Evolutionary conservation across 163 green algal genomes (phyloP), one percentile per base, ranked within the genome.

Genomic region (Chlamydomonas reinhardtii): DNA sequence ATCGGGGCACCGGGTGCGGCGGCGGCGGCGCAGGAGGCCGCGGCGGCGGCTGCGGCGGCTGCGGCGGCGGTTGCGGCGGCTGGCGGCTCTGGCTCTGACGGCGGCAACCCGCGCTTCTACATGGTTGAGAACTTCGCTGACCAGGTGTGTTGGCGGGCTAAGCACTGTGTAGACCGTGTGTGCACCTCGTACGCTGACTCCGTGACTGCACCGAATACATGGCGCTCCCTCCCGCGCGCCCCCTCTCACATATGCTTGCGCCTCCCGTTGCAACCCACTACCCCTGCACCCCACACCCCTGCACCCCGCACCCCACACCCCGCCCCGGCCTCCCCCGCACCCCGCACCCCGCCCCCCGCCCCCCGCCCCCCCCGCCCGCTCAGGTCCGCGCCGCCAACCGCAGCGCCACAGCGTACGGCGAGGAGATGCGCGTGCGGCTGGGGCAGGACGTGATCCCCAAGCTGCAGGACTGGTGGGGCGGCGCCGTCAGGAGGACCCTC

Each of bases 361-460:
- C n/a, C n/a, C n/a, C n/a, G n/a, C n/a, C n/a, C n/a, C n/a, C n/a
- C n/a, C n/a, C n/a, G n/a, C n/a, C n/a, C n/a, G n/a, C n/a, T n/a
- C n/a, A 85, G 78, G 48, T 85, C 31, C 66, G 79, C 22, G 54
- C 69, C 22, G 79, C 69, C 34, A 85, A 85, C 69, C 48, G 79
- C 54, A 31, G n/a, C 35, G 79, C 79, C 39, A 25, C 25, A 12
- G 22, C 48, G 15, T 27, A 78, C 22, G 68, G 68, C 3, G 43
- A 39, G 34, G 79, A 85, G 68, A 70, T 85, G 17, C 68, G 79
- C 5, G 39, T 81, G 54, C 71, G 59, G 59, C 81, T 87, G 27
- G 81, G 81, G 27, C 81, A 87, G 81, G 81, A 87, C 31, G 59
- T 87, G 56, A 87, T 87, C 32, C 81, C 81, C 56, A 87, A 87